These are phyloP conservation scores for Debaryomyces psychrophilus DNA, from an alignment of 1,139 yeast species.

Conservation along the genomic window DNA sequence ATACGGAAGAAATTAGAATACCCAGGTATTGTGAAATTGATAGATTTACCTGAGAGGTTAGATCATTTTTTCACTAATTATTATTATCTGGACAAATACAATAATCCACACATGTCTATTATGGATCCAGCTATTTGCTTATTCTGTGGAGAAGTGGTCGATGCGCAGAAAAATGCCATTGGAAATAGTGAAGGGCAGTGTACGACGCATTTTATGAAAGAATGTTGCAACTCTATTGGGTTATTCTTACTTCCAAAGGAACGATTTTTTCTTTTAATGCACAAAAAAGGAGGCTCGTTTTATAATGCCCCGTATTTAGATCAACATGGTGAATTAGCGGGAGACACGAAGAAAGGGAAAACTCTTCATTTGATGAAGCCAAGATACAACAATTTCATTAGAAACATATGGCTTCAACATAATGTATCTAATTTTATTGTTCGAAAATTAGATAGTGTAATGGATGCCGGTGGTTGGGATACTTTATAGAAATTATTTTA, in stretches of 20 bases:
- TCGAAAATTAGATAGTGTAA: slow-evolving; percentile 72
- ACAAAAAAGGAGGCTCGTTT: slow-evolving; percentile 79
- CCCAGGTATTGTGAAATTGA: slow-evolving; percentile 65
- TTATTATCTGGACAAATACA: slow-evolving; percentile 49
- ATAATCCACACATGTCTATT: slow-evolving; percentile 44
- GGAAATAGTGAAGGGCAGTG: slow-evolving; percentile 66
- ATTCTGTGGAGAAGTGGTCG: slow-evolving; percentile 74
- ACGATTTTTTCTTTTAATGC: slow-evolving; percentile 65
- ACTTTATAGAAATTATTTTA: slow-evolving; percentile 52
- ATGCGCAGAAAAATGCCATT: slow-evolving; percentile 61
- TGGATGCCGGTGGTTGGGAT: slow-evolving; percentile 96
- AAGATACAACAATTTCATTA: slow-evolving; percentile 68
- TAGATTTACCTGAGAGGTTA: slow-evolving; percentile 65
- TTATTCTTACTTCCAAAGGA: slow-evolving; percentile 79
- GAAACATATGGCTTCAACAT: slow-evolving; percentile 77
- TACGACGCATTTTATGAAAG: slow-evolving; percentile 61
- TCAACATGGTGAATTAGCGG: slow-evolving; percentile 83
- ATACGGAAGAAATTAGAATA: slow-evolving; percentile 48
- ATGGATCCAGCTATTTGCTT: slow-evolving; percentile 87
- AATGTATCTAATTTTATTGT: slow-evolving; percentile 78
- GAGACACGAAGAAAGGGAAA: slow-evolving; percentile 70
- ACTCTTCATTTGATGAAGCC: slow-evolving; percentile 67
- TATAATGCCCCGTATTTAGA: slow-evolving; percentile 84
- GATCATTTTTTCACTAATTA: slow-evolving; percentile 70
- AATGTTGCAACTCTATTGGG: slow-evolving; percentile 74